Percentiles rank a stretch among this genome's conserved stretches.
phyloP scores from a whole-genome alignment of 2,329 filamentous ascomycete genomes.

The Apiospora marii region DNA sequence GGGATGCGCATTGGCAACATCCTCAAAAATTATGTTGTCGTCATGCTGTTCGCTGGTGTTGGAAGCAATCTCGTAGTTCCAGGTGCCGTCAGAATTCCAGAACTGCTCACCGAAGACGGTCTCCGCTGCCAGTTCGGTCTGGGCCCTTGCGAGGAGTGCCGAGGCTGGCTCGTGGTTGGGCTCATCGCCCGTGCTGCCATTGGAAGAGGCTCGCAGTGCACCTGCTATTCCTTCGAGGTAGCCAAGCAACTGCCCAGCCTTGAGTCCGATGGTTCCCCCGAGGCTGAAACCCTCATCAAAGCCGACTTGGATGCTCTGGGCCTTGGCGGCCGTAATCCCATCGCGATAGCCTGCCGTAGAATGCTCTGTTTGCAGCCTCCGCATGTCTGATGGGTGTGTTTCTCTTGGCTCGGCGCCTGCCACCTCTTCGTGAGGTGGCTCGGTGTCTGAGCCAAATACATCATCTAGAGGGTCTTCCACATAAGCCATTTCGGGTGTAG shows the following conservation, averaged over 20 bases:
- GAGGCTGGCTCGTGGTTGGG: conserved; percentile 34
- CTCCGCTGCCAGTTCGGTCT: conserved; percentile 66
- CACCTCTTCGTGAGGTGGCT: conserved; percentile 23
- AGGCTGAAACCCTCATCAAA: conserved; percentile 92
- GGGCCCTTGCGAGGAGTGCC: conserved; percentile 56
- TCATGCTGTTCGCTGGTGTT: conserved; percentile 30
- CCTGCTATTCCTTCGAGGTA: conserved; percentile 74
- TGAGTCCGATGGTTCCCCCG: conserved; percentile 80
- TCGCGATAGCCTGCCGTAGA: conserved; percentile 90
- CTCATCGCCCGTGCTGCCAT: conserved; percentile 26
- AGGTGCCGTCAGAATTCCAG: conserved; percentile 75
- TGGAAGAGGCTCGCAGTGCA: conserved; percentile 51
- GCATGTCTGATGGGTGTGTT: conserved; percentile 69
- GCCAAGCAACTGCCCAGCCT: conserved; percentile 78
- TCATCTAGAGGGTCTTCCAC: conserved; percentile 29
- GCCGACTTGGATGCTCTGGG: conserved; percentile 78
- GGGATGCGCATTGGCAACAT: conserved; percentile 74
- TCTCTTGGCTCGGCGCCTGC: conserved; percentile 24
- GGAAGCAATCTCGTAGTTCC: conserved; percentile 63
- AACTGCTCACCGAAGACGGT: conserved; percentile 71
- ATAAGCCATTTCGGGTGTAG: conserved; percentile 13
- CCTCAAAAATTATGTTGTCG: conserved; percentile 54
- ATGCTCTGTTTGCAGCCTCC: conserved; percentile 77
- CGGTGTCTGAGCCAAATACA: conserved; percentile 30
- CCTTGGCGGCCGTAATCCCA: conserved; percentile 80